Base-by-base conservation (phyloP, 139 green algal species). In the Closterium sp. region DNA sequence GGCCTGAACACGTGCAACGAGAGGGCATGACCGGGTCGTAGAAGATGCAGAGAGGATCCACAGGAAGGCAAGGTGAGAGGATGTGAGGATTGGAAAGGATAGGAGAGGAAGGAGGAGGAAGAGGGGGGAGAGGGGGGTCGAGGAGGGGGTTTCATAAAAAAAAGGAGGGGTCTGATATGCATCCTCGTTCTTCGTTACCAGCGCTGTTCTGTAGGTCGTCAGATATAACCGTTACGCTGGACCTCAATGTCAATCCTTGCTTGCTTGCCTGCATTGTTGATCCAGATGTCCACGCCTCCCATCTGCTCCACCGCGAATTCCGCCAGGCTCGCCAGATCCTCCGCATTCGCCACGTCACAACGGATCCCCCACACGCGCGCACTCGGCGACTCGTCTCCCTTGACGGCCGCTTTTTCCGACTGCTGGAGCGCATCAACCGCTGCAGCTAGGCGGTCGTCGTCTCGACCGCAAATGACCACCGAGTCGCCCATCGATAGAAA, bases 181-280 rank as follows among this genome's bases (percentile, higher is more conserved):
- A 50, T 50, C 38, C 13, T 50, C 38, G 38, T 9, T 9, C 38
- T 50, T 50, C 38, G 38, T 17, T 9, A 50, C 0, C 32, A 50
- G 38, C 7, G 38, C 38, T 50, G 7, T 50, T 9, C 13, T 50
- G 11, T 50, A 45, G 7, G 5, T 50, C 7, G 38, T 9, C 38
- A 50, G 38, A 50, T 17, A 50, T 7, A 1, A 50, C 38, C n/a
- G 4, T 30, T 30, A 87, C 32, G 87, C 24, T 13, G 87, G 2
- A 90, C 13, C 87, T n/a, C 24, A 62, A 31, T 19, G 31, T 31
- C 10, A 62, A 30, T 73, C 45, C 73, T 24, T 38, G 62, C 86
- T 24, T 38, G 62, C 86, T 50, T 30, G n/a, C 94, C 95, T 73
- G 94, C 95, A 85, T 97, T 97, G 92, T 97, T 97, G 92, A 97